These are phyloP conservation scores for Clonostachys rhizophaga DNA, from an alignment of 2,329 filamentous ascomycete species.

Conservation along the genomic window DNA sequence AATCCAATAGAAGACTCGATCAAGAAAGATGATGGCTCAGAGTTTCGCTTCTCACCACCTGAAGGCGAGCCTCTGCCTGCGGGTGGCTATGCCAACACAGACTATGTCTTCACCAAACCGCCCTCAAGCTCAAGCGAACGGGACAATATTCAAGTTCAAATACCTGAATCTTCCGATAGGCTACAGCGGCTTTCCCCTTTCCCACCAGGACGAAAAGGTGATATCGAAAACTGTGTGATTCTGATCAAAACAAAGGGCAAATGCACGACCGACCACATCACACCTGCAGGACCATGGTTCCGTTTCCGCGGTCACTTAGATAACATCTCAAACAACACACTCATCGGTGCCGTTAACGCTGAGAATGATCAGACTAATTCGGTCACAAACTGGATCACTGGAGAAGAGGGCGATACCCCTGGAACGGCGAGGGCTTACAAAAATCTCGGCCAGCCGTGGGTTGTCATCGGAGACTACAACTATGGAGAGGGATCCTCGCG, in stretches of 20 bases:
- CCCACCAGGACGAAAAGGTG: constrained; percentile 65
- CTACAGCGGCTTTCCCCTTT: constrained; percentile 69
- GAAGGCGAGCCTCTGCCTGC: constrained; percentile 60
- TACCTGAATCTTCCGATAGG: constrained; percentile 67
- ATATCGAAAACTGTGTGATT: constrained; percentile 61
- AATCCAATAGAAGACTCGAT: constrained; percentile 68
- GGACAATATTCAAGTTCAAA: constrained; percentile 39
- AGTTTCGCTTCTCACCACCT: constrained; percentile 66
- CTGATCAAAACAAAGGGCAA: constrained; percentile 74
- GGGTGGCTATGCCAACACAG: constrained; percentile 6
- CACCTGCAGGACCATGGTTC: constrained; percentile 73
- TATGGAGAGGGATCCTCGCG: constrained; percentile 82
- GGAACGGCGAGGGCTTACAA: constrained; percentile 75
- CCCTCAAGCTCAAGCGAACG: too few relatives aligned
- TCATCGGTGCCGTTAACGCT: constrained; percentile 71
- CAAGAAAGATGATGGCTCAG: constrained; percentile 68
- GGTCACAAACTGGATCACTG: constrained; percentile 28
- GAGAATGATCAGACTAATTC: constrained; percentile 76
- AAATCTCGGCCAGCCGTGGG: constrained; percentile 11
- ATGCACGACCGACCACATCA: constrained; percentile 76
- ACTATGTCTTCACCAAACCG: constrained; percentile 44
- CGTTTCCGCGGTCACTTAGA: constrained; percentile 76
- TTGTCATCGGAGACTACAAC: neutral
- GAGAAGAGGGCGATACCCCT: constrained; percentile 61
- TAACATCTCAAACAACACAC: constrained; percentile 80